Evolutionary conservation across 2,329 filamentous ascomycete species (phyloP).

Genomic region (Monosporascus cannonballus): DNA sequence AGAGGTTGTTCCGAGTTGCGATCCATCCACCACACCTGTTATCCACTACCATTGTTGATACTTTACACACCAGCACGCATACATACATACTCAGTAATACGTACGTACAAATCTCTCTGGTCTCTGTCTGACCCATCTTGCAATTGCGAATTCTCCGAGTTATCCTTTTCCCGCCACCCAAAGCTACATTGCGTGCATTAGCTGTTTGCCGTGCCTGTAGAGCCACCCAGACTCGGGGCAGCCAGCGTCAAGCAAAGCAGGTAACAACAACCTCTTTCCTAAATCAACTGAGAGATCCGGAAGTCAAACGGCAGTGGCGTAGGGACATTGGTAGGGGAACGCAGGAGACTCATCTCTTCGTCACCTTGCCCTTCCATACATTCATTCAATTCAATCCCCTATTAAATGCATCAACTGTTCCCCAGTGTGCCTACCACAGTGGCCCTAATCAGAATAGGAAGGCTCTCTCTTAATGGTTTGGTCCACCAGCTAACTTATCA

Average conservation of each 20-base stretch:
- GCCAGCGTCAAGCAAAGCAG: no score
- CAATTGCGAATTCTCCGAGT: not conserved
- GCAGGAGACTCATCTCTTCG: not conserved
- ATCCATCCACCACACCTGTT: not conserved
- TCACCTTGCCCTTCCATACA: not conserved
- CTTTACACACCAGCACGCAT: not conserved
- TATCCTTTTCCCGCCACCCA: not conserved
- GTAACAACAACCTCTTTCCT: no score
- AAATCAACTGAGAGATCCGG: no score
- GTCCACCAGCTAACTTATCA: not conserved
- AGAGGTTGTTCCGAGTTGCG: no score
- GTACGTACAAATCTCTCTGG: not conserved
- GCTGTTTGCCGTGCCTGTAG: not conserved
- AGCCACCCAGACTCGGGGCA: not conserved
- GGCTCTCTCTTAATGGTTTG: not conserved
- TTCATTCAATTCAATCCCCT: not conserved
- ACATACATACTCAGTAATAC: not conserved
- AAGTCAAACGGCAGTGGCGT: no score
- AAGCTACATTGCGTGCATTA: not conserved
- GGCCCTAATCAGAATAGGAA: not conserved
- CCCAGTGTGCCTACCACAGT: not conserved
- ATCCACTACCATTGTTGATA: not conserved
- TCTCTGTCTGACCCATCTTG: not conserved
- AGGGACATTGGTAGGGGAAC: not conserved
- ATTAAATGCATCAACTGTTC: not conserved